Percentiles rank a stretch among this genome's conserved stretches.
phyloP scores from a whole-genome alignment of 2,329 filamentous ascomycete genomes.

The Seiridium cupressi region DNA sequence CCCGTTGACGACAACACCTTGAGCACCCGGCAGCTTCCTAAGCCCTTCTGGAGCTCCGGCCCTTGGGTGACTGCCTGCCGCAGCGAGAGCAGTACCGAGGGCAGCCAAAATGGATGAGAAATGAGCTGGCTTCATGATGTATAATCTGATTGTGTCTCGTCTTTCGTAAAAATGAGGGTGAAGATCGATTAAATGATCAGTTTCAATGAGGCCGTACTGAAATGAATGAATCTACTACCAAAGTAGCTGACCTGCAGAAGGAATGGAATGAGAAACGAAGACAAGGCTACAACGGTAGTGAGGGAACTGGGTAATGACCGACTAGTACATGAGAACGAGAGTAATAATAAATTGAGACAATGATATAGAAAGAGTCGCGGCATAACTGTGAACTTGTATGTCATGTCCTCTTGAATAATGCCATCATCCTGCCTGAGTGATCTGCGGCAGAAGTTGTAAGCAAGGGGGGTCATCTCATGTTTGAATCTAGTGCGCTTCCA shows the following conservation, averaged over 20 bases:
- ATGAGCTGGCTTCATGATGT: neutral
- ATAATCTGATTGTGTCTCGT: neutral
- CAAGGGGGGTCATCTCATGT: neutral
- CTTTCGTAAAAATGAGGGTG: neutral
- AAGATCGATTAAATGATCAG: neutral
- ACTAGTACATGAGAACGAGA: neutral
- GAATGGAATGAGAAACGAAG: slow-evolving; percentile 2
- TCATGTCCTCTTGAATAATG: neutral
- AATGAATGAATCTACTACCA: slow-evolving; percentile 4
- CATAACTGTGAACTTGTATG: neutral
- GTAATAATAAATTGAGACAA: neutral
- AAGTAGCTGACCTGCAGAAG: slow-evolving; percentile 12
- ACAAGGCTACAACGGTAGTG: neutral
- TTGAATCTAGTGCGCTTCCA: neutral
- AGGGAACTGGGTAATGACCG: neutral
- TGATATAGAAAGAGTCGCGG: neutral
- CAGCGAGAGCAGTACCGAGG: neutral
- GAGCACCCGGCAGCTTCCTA: neutral
- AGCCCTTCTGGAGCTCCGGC: neutral
- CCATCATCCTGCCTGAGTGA: neutral
- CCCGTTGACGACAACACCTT: neutral
- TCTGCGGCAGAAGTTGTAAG: neutral
- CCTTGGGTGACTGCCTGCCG: neutral
- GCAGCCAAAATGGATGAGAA: slow-evolving; percentile 1
- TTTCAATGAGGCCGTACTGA: neutral